Conservation (phyloP, 129 eudicot genomes). For the Cynara cardunculus region DNA sequence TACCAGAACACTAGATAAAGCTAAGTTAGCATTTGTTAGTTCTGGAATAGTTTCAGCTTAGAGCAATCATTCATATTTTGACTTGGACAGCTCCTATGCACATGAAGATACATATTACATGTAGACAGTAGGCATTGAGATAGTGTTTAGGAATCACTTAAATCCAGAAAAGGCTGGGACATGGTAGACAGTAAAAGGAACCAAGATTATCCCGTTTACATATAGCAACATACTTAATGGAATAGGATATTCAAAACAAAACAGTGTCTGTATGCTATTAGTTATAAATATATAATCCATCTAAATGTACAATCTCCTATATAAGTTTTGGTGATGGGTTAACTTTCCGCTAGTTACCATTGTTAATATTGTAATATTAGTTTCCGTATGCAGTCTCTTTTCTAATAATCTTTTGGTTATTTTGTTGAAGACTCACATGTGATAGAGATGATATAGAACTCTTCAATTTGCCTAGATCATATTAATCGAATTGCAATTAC, state of each 20-base stretch:
- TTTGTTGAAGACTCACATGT: background rate
- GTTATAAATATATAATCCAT: background rate
- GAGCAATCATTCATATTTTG: background rate
- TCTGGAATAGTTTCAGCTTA: background rate
- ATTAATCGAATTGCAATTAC: background rate
- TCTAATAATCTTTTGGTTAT: slow-evolving; percentile 1
- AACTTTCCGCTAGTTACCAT: background rate
- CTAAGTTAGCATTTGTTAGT: background rate
- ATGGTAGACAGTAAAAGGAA: background rate
- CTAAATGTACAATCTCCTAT: background rate
- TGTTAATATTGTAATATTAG: background rate
- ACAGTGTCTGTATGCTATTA: background rate
- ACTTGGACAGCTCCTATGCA: background rate
- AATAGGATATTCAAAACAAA: background rate
- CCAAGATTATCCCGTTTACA: background rate
- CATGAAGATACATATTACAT: background rate
- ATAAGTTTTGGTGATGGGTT: background rate
- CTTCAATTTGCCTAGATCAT: background rate
- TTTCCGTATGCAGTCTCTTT: background rate
- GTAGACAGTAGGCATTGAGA: background rate
- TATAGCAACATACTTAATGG: background rate
- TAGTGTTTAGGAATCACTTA: background rate
- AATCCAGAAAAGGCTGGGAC: background rate
- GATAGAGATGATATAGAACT: background rate
- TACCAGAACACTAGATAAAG: background rate